Conservation (phyloP, 768 basidiomycete genomes). For the Serendipita sp. region DNA sequence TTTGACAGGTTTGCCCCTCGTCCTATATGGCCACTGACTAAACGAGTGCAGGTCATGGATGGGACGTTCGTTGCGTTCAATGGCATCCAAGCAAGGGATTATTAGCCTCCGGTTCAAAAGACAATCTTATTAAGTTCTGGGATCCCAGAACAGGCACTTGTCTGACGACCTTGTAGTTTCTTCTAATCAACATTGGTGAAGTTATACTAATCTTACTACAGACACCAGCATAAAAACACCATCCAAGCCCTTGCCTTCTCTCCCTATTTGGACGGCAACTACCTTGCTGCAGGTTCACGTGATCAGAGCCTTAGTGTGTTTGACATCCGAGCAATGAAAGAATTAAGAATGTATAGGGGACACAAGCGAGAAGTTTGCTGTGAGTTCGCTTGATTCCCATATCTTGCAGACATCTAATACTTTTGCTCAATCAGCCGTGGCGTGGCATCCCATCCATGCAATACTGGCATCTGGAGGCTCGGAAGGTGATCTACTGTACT, state of each 20-base stretch:
- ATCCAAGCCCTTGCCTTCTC: conserved; percentile 89
- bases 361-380: conserved; percentile 98
- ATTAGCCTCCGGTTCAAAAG: conserved; percentile 88
- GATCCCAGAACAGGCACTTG: conserved; percentile 87
- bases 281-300: conserved; percentile 85
- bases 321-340: conserved; percentile 96
- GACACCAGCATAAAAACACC: conserved; percentile 94
- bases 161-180: conserved; percentile 70
- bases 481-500: conserved; percentile 87
- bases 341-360: conserved; percentile 78
- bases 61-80: conserved; percentile 97
- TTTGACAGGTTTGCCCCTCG: conserved; percentile 46
- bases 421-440: conserved; percentile 38
- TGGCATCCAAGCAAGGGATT: conserved; percentile 98
- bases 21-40: not conserved
- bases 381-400: conserved; percentile 25
- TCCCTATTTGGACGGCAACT: conserved; percentile 60
- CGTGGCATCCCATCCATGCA: conserved; percentile 93
- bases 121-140: conserved; percentile 99
- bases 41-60: conserved; percentile 62
- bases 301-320: conserved; percentile 93
- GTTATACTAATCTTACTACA: conserved; percentile 17
- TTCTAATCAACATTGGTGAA: not conserved
- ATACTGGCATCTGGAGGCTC: conserved; percentile 87
- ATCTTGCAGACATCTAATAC: not conserved